Evolutionary conservation across 2,329 filamentous ascomycete species (phyloP), one percentile per base, ranked within the genome.

Genomic region (Monosporascus sp.): DNA sequence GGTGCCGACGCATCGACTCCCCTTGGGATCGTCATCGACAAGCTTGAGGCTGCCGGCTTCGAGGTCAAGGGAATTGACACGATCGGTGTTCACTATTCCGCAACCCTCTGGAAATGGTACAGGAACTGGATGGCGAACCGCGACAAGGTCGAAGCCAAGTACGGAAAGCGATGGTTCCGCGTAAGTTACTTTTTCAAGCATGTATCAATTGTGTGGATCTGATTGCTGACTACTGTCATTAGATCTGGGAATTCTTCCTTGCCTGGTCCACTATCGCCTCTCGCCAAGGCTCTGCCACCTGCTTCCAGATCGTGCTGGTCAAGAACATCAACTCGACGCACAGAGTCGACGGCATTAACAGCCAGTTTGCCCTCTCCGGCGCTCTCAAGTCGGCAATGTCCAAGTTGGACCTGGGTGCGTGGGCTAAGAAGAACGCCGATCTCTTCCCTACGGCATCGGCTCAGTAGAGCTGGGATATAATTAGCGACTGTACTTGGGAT

Each of bases 21-120:
- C 50, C 85, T 99, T 48, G 90, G 90, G 62, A 94, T 87, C 74
- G 90, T 94, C 65, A 79, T 96, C 63, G 85, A 90, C 72, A 85
- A 85, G 68, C 82, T 97, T 20, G 94, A 99, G 77, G 86, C 82
- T 53, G 87, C 89, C 58, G 90, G 90, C 38, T 95, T 90, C 65
- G 94, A 97, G 74, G 77, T 97, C 72, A 97, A 97, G 86, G 78
- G 79, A 62, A 77, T 96, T 59, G 94, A 99, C 72, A 97, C 93
- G 45, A 83, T 97, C 65, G 93, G 94, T 67, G 90, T 97, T 44
- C 94, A 97, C 79, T 97, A 97, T 77, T 96, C 90, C 49, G 91
- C 91, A 50, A 97, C 94, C 27, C 78, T 99, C 58, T 97, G 94
- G 94, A 84, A 89, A 69, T 97, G 94, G 94, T 97, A 97, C 80